Base-by-base conservation (phyloP, 257 asterid genomes). In the Capsicum pubescens region DNA sequence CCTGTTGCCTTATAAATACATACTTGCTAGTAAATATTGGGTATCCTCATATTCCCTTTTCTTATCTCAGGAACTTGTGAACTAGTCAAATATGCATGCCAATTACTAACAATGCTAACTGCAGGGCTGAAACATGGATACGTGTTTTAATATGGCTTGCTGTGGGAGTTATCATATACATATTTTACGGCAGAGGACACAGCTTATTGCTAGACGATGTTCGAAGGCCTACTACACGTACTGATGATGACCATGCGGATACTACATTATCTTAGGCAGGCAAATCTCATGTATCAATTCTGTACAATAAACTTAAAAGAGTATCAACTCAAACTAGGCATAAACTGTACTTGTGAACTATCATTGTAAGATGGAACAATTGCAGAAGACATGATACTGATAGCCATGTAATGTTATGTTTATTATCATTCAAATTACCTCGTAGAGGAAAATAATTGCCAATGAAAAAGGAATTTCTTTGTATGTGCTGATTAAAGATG, bases 1-100 rank as follows among this genome's bases (percentile, higher is more conserved):
- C 74, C n/a, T 82, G 88, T 71, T 76, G 77, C 57, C 85, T 88
- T 21, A 84, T 88, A 16, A 88, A 86, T 52, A 83, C 88, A 48
- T 88, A 88, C 83, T 83, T 88, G 81, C 86, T 88, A 64, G 36
- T 84, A 16, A 86, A 84, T 81, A 84, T 88, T 55, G 91, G 91
- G 91, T 84, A 15, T 83, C 44, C 48, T 36, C 79, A 42, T 44
- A 5, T 44, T 76, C 70, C 59, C 59, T 36, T 16, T 21, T 72
- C 72, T 68, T 60, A 13, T 35, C 13, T 50, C 21, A 48, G 26
- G 79, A 64, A 14, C 9, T 76, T 46, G 17, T 48, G 67, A 14
- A 17, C 16, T 66, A 57, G 32, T 35, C 15, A 32, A 17, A 39
- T 26, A 26, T 35, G 15, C 81, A 10, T 46, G 32, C 7, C 13